Conservation (phyloP, 177 flowering plant genomes). For the Vitis hybrid region DNA sequence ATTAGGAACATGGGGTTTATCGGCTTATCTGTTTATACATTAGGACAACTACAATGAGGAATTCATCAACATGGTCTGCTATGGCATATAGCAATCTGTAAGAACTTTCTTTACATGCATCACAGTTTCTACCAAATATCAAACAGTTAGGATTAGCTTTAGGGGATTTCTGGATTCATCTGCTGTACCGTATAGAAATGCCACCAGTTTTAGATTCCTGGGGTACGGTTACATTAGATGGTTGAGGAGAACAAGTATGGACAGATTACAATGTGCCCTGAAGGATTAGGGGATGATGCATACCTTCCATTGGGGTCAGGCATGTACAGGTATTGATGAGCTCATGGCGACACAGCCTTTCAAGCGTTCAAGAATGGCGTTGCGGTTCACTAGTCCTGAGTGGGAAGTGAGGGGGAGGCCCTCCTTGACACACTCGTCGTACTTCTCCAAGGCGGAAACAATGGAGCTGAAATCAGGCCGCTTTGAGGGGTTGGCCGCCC, state of each 20-base stretch:
- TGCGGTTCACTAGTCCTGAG: constrained; percentile 42
- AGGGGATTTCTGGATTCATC: no score
- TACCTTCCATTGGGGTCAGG: constrained; percentile 34
- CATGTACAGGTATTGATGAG: constrained; percentile 72
- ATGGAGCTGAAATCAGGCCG: constrained; percentile 86
- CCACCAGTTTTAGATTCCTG: no score
- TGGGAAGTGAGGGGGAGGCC: constrained; percentile 76
- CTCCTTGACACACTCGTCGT: constrained; percentile 76
- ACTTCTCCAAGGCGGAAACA: constrained; percentile 71
- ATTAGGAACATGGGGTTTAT: no score
- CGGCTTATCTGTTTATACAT: no score
- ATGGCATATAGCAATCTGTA: no score
- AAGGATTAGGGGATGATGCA: neutral
- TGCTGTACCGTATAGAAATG: no score
- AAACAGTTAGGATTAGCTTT: no score
- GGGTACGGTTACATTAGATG: neutral
- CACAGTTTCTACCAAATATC: no score
- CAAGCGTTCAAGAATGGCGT: constrained; percentile 54
- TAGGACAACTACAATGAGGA: no score
- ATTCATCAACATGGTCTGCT: no score
- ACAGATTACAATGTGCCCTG: constrained; percentile 13
- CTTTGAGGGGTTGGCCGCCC: constrained; percentile 86
- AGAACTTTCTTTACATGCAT: no score
- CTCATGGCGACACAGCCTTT: constrained; percentile 62
- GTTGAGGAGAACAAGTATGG: constrained; percentile 7